Base-by-base conservation (phyloP, 495 filamentous ascomycete genomes). In the Penicillium robsamsonii region DNA sequence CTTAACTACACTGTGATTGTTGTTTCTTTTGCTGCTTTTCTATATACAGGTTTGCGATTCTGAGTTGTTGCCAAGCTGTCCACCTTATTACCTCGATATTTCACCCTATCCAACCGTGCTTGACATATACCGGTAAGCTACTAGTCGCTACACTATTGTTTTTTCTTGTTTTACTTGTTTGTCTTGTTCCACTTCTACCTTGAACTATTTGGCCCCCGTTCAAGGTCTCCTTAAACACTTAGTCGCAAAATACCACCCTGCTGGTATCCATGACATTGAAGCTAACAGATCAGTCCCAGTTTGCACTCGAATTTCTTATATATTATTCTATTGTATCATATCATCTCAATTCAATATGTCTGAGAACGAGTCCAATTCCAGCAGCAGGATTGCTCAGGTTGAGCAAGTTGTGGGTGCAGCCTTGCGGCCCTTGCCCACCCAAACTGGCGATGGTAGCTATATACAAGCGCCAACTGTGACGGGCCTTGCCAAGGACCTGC, bases 361-460 rank as follows among this genome's bases (percentile, higher is more conserved):
- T 11, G 69, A 68, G 24, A 53, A 56, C 4, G 43, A 43, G 12
- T 45, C 57, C 29, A 41, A 42, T 18, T 38, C 60, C 48, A 69
- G 68, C 37, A 56, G 64, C 40, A 58, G 60, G 33, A 77, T 88
- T 48, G 70, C 75, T 47, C 71, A 81, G 30, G 66, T 84, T 56
- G 76, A 75, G 12, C 78, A 86, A 41, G 60, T 87, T 24, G 70
- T 89, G 42, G 70, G 78, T 8, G 79, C 86, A 30, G 79, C 81
- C 12, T 69, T 81, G 40, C 75, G 82, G 30, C 86, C 88, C 3
- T 66, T 88, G 57, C 86, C 89, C 0, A 83, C 76, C 29, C 76
- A 86, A 47, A 84, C 76, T 35, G 86, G 87, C 10, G 78, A 85
- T 67, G 87, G 87, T 10, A 80, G 81, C 12, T 77, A 80, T 44